Evolutionary conservation across 257 asterid genomes (phyloP).

Genomic region (Buddleja alternifolia): DNA sequence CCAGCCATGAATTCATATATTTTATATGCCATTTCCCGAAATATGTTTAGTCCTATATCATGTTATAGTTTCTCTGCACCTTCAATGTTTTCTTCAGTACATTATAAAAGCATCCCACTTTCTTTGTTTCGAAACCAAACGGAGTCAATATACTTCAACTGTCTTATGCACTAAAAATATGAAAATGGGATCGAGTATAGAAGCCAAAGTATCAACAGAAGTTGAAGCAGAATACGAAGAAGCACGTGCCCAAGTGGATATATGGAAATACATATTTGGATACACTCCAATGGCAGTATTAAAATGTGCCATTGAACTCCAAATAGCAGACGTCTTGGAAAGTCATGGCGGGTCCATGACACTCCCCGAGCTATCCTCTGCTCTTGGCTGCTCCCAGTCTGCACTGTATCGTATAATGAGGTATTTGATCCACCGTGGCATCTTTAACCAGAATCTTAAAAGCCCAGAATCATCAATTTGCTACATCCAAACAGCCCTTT

Average conservation of each 20-base stretch:
- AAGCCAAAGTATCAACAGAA: too few species aligned
- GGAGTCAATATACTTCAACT: too few species aligned
- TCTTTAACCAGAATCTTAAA: slow-evolving; percentile 40
- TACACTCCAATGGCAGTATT: slow-evolving; percentile 63
- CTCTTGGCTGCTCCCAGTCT: slow-evolving; percentile 52
- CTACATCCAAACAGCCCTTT: slow-evolving; percentile 63
- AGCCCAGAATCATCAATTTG: background rate
- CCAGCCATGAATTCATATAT: too few species aligned
- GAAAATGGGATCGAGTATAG: background rate
- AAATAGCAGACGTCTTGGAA: slow-evolving; percentile 51
- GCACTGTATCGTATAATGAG: slow-evolving; percentile 66
- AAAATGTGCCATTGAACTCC: slow-evolving; percentile 57
- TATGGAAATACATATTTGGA: slow-evolving; percentile 51
- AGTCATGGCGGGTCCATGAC: slow-evolving; percentile 44
- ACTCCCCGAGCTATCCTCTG: slow-evolving; percentile 47
- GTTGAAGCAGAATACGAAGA: slow-evolving; percentile 24
- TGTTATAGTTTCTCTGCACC: too few species aligned
- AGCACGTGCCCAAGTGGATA: slow-evolving; percentile 39
- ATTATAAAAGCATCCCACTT: too few species aligned
- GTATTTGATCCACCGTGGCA: slow-evolving; percentile 49
- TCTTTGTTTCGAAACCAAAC: too few species aligned
- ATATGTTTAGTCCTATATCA: too few species aligned
- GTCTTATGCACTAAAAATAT: background rate
- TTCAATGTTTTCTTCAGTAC: too few species aligned
- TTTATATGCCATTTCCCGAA: too few species aligned